Evolutionary conservation across 2,329 filamentous ascomycete species (phyloP), one percentile per base, ranked within the genome.

Genomic region (Colletotrichum viniferum): DNA sequence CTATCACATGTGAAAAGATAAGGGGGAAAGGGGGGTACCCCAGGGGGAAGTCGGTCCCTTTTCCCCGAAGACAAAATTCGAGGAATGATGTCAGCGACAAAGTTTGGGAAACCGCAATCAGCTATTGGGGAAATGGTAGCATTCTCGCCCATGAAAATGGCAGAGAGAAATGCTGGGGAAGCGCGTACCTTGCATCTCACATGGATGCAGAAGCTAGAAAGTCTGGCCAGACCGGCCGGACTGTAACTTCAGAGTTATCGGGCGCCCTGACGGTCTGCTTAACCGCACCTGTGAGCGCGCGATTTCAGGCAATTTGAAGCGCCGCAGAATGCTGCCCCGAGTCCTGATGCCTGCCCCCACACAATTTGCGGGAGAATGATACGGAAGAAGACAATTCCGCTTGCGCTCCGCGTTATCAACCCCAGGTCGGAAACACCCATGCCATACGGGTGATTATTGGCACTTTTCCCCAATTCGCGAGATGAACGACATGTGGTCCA

Each of bases 1-100:
- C 68, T 28, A 32, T 77, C 76, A 77, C 76, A 77, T 77, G 76
- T 73, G 43, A 76, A 71, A 61, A 71, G 72, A 75, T 75, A 72
- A 71, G 63, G 24, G 38, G 63, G 43, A 32, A 65, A 55, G 64
- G 73, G 64, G 55, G 62, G 21, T 48, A 69, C 62, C 69, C 71
- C 69, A 69, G 69, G 69, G 36, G 43, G 61, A 32, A 76, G 32
- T 58, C 64, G 30, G 69, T 66, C 64, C 73, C 76, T 63, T 77
- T 73, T 30, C 61, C 69, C 76, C 36, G 66, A 65, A 69, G 60
- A 63, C 52, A 32, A 34, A 67, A 66, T 61, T 63, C 43, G 24
- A 56, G 69, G 56, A 24, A 70, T 77, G 76, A 76, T 73, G 73
- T 76, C 69, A 77, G 68, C 30, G 69, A 48, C 32, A 70, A 71